A percentile compares a stretch with the other conserved stretches of the same genome.
These are phyloP conservation scores for Pulicaria dysenterica DNA, from an alignment of 129 eudicot genomes.

Conservation along the genomic window DNA sequence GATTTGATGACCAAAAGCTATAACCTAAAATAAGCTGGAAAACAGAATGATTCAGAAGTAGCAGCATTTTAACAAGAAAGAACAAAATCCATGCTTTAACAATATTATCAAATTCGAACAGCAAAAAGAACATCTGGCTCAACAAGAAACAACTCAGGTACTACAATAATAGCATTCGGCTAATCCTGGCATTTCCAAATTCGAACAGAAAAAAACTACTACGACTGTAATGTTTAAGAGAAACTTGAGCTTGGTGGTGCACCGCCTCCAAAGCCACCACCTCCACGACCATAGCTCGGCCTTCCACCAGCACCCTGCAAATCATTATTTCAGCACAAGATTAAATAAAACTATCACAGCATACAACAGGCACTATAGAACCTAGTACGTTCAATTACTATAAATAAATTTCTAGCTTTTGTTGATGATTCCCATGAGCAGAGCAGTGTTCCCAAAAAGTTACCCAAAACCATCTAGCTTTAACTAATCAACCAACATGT, in stretches of 20 bases:
- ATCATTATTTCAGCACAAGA: neutral
- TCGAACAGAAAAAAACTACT: constrained; percentile 14
- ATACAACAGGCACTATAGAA: too few species aligned
- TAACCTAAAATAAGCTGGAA: neutral
- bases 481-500: too few species aligned
- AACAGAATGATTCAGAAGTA: neutral
- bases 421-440: neutral
- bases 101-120: constrained; percentile 29
- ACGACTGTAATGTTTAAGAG: constrained; percentile 26
- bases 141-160: constrained; percentile 35
- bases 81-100: constrained; percentile 31
- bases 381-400: too few species aligned
- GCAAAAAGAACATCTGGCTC: too few species aligned
- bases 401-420: neutral
- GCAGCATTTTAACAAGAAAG: neutral
- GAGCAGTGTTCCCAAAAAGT: neutral
- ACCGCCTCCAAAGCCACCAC: constrained; percentile 86
- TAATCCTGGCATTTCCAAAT: constrained; percentile 19
- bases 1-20: neutral
- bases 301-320: constrained; percentile 76
- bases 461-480: neutral
- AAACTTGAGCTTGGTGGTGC: constrained; percentile 76
- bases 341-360: neutral
- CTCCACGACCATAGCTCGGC: constrained; percentile 90
- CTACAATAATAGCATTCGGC: constrained; percentile 26